Evolutionary conservation across 2,329 filamentous ascomycete genomes (phyloP), one percentile per base, ranked within the genome.

Genomic region (Hansfordia pulvinata): DNA sequence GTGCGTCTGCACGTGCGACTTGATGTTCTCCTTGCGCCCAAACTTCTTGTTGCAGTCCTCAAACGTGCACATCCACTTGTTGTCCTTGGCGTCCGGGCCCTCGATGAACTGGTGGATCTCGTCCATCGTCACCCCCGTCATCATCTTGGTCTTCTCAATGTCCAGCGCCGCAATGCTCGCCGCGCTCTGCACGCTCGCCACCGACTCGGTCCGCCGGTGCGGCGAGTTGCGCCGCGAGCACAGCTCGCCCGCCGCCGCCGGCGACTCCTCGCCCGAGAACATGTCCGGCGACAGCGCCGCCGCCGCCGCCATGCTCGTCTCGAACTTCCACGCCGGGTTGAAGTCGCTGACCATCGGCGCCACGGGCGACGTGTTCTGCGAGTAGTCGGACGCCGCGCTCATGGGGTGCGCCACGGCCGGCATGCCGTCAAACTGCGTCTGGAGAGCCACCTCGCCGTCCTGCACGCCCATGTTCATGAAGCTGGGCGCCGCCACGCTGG

Each of bases 21-120:
- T 93, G 61, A 96, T 94, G 56, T 98, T 96, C 53, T 98, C 90
- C 52, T 94, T 93, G 40, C 90, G 74, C n/a, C 86, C 88, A 47
- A 98, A 96, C 28, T 76, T 72, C 53, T 93, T 93, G 40, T 76
- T 70, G 53, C 90, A 98, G 16, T 75, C 76, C 7, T 83, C 64
- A 30, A 59, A 86, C n/a, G 71, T 54, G 47, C 81, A 90, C 6
- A 75, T 61, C 77, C 79, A 90, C 52, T 84, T 85, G 40, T 76
- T 76, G 39, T 85, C 79, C n/a, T 52, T 48, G 3, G 72, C 60
- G 40, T 83, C 78, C 0, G 80, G 80, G 2, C 77, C 78, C 25
- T 68, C 63, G 39, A 88, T 88, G 51, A 66, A 83, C 26, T 69
- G 66, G 4, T 75, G 67, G 38, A 88, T 86, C 38, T 96, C 84